Conservation (phyloP, 2,329 filamentous ascomycete species). For the Harringtonia aguacate region DNA sequence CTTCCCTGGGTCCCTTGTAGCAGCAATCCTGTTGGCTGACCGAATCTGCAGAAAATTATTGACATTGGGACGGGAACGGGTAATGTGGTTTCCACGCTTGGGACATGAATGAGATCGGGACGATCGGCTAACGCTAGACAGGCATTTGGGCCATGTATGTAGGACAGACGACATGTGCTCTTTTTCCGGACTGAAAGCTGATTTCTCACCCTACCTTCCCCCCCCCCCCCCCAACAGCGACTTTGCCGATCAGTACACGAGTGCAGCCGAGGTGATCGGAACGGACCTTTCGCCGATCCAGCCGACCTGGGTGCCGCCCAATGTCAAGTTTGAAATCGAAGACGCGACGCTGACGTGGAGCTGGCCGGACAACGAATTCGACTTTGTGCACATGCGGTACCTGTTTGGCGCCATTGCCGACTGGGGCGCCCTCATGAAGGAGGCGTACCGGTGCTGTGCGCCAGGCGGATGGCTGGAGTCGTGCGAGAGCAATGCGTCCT, state of each 20-base stretch:
- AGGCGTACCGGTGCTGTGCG: neutral
- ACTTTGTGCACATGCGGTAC: neutral
- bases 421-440: neutral
- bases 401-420: neutral
- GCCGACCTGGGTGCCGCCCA: neutral
- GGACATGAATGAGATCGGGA: too few relatives aligned
- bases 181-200: too few relatives aligned
- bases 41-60: too few relatives aligned
- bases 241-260: conserved; percentile 10
- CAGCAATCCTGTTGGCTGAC: too few relatives aligned
- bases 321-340: neutral
- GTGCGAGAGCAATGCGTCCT: neutral
- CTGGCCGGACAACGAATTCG: neutral
- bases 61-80: too few relatives aligned
- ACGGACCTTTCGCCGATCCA: neutral
- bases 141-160: too few relatives aligned
- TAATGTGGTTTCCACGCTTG: too few relatives aligned
- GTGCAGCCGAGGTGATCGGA: neutral
- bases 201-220: too few relatives aligned
- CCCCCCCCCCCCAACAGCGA: neutral
- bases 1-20: too few relatives aligned
- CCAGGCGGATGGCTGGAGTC: neutral
- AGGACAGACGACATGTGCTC: too few relatives aligned
- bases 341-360: neutral
- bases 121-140: too few relatives aligned